These are phyloP conservation scores for Zymoseptoria brevis DNA, from an alignment of 2,329 filamentous ascomycete species.

Conservation along the genomic window DNA sequence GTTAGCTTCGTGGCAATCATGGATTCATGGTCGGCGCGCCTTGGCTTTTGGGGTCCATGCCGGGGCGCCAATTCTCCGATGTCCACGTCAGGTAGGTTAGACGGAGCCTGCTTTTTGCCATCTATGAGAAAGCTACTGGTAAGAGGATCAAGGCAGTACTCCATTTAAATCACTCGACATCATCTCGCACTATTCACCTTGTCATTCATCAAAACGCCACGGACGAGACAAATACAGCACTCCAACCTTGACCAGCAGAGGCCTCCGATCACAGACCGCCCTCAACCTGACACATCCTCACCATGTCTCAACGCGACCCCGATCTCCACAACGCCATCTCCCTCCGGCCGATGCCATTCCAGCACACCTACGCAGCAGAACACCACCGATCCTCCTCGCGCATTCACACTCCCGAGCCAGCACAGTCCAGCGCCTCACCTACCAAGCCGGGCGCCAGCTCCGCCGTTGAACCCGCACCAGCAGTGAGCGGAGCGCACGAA, in stretches of 20 bases:
- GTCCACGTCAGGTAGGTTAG: not conserved
- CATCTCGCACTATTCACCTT: not conserved
- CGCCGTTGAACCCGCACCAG: slow-evolving; percentile 11
- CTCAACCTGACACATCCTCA: not conserved
- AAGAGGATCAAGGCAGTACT: not conserved
- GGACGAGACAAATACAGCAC: not conserved
- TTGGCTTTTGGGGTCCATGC: not conserved
- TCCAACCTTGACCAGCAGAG: not conserved
- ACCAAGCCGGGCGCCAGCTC: slow-evolving; percentile 18
- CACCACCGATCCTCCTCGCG: slow-evolving; percentile 21
- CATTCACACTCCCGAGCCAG: slow-evolving; percentile 15
- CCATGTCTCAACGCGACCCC: slow-evolving; percentile 30
- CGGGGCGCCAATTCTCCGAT: not conserved
- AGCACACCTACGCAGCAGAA: slow-evolving; percentile 27
- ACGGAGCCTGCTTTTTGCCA: not conserved
- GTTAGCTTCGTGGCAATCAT: not conserved
- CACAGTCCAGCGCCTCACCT: slow-evolving; percentile 18
- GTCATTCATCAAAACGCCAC: not conserved
- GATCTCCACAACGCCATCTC: slow-evolving; percentile 43
- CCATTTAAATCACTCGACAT: not conserved
- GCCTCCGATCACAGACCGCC: not conserved
- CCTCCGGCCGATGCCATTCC: slow-evolving; percentile 40
- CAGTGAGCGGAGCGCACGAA: slow-evolving; percentile 26
- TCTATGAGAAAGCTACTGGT: not conserved
- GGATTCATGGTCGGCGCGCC: not conserved